A percentile compares a stretch with the other conserved stretches of the same genome.
phyloP scores from a whole-genome alignment of 2,329 filamentous ascomycete species.

The Simplicillium sp. region DNA sequence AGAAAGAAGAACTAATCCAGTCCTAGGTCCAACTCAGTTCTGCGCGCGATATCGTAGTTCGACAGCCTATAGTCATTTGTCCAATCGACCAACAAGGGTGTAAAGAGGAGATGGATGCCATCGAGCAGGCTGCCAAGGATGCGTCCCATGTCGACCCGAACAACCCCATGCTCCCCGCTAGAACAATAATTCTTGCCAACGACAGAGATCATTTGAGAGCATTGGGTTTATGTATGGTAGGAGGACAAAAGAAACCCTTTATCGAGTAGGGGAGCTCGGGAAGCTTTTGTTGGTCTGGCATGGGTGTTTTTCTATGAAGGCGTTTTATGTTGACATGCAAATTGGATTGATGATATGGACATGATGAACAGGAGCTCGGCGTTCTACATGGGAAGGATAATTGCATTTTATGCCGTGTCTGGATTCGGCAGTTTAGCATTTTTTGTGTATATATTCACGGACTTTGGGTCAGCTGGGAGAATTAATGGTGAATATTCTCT shows the following conservation, averaged over 20 bases:
- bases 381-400: neutral
- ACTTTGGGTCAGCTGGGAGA: too few species aligned
- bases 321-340: neutral
- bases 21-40: constrained; percentile 75
- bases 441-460: too few species aligned
- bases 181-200: constrained; percentile 68
- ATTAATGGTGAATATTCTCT: too few species aligned
- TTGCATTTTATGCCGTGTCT: too few species aligned
- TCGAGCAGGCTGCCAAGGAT: constrained; percentile 91
- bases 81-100: constrained; percentile 91
- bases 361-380: constrained; percentile 4
- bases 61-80: constrained; percentile 92
- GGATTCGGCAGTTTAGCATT: too few species aligned
- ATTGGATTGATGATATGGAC: too few species aligned
- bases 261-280: constrained; percentile 38
- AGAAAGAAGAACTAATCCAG: constrained; percentile 8
- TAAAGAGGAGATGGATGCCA: constrained; percentile 97
- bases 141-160: constrained; percentile 80
- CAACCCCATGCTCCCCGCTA: constrained; percentile 84
- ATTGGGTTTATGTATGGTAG: constrained; percentile 54
- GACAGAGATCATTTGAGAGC: constrained; percentile 57
- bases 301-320: neutral
- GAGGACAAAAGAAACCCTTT: constrained; percentile 54
- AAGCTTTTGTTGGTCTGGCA: too few species aligned
- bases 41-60: constrained; percentile 77